Base-by-base conservation (phyloP, 129 eudicot species). In the Tanacetum coccineum region DNA sequence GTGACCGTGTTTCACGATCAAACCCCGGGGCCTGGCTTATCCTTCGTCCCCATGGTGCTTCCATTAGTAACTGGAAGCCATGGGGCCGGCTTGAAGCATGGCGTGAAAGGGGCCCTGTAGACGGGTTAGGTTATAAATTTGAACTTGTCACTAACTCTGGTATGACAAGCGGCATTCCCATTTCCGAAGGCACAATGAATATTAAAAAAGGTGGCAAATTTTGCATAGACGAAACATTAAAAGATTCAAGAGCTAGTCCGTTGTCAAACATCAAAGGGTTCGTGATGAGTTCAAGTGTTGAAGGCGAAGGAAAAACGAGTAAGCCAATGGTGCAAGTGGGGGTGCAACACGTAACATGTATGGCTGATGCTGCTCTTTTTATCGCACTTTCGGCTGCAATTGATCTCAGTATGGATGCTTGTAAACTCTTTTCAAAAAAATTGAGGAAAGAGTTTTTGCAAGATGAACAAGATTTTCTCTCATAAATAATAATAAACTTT, bases 81-180 rank as follows among this genome's bases (percentile, higher is more conserved):
- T 92, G 98, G 98, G 98, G 98, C 6, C 87, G 96, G 0, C 96
- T 92, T 21, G 89, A 88, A 88, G 98, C 98, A 0, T 92, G 98
- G 98, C 81, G 98, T 11, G 98, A 92, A 74, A 70, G 95, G 49
- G 98, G 91, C 1, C 76, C 93, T 0, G 76, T 74, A 4, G 95
- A 88, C 22, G 91, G 95, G 22, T 59, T 92, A 28, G 98, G 98
- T 44, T 92, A 88, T 74, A 84, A 79, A 75, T 92, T 92, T 7
- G 98, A 85, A 79, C 91, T 92, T 22, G 84, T 86, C 45, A 71
- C 87, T 2, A 82, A 81, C 56, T 58, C 83, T 17, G 91, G 91
- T 42, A 82, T 84, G 15, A 79, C 90, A 0, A 81, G 84, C 39
- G 89, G 88, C 9, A 70, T 82, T n/a, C 87, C 95, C 0, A 84